Evolutionary conservation across 306 rosid species (phyloP).

Genomic region (Quercus ilex): DNA sequence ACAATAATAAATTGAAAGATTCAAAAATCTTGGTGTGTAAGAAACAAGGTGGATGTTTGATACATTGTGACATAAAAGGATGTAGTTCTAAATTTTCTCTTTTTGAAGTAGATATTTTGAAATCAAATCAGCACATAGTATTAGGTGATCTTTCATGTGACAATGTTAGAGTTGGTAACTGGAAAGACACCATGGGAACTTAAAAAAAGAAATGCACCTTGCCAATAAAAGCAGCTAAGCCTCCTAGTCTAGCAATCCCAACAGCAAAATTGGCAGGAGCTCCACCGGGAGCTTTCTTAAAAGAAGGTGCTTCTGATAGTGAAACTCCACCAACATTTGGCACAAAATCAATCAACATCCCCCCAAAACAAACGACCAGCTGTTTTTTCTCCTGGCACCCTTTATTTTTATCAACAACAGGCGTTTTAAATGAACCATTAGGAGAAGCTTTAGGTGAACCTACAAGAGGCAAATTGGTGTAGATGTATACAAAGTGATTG

Average conservation of each 20-base stretch:
- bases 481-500: neutral
- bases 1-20: too few species aligned
- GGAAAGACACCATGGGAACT: neutral
- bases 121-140: too few species aligned
- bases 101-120: too few species aligned
- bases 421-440: neutral
- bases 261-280: constrained; percentile 31
- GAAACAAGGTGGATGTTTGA: too few species aligned
- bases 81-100: too few species aligned
- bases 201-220: constrained; percentile 22
- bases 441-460: constrained; percentile 12
- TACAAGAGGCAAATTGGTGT: constrained; percentile 4
- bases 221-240: constrained; percentile 35
- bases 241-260: constrained; percentile 30
- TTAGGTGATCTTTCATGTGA: neutral
- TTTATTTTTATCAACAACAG: neutral
- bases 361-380: constrained; percentile 35
- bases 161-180: neutral
- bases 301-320: constrained; percentile 24
- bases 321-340: constrained; percentile 19
- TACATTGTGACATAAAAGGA: too few species aligned
- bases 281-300: constrained; percentile 28
- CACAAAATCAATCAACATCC: constrained; percentile 30
- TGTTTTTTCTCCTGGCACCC: neutral
- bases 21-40: too few species aligned